Evolutionary conservation across 176 grass and related monocot species (phyloP).

Genomic region (Pontederia paniculata): DNA sequence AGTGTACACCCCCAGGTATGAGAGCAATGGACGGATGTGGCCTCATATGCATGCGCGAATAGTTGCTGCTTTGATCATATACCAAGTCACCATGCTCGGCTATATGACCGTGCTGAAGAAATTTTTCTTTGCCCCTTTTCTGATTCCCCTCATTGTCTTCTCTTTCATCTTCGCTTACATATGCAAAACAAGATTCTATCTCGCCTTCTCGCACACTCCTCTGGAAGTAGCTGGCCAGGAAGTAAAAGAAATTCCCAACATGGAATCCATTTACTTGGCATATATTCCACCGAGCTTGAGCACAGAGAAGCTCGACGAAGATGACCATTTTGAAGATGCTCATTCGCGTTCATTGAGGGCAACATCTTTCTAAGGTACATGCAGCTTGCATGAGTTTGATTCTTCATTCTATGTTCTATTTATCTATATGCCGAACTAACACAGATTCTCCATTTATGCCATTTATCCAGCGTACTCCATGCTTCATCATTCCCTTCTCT

Average conservation of each 20-base stretch:
- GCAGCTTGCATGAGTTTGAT: background rate
- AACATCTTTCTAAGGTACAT: conserved; percentile 36
- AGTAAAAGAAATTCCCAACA: conserved; percentile 52
- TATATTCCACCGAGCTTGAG: conserved; percentile 65
- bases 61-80: conserved; percentile 47
- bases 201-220: conserved; percentile 45
- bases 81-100: conserved; percentile 79
- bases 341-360: conserved; percentile 43
- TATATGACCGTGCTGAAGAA: conserved; percentile 23
- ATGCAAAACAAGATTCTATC: conserved; percentile 56
- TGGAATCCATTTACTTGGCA: conserved; percentile 47
- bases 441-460: too few relatives aligned
- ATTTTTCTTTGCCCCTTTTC: conserved; percentile 16
- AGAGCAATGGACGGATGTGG: conserved; percentile 94
- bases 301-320: conserved; percentile 58
- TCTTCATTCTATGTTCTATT: background rate
- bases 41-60: conserved; percentile 79
- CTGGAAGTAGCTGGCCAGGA: conserved; percentile 44
- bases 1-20: conserved; percentile 56
- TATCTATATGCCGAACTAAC: background rate
- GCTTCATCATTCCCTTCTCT: too few relatives aligned
- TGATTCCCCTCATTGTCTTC: conserved; percentile 29
- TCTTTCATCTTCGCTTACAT: conserved; percentile 51
- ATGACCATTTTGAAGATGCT: conserved; percentile 56
- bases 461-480: too few relatives aligned